These are phyloP conservation scores for Phoenix roebelenii DNA, from an alignment of 176 grass and related monocot genomes.

Conservation along the genomic window DNA sequence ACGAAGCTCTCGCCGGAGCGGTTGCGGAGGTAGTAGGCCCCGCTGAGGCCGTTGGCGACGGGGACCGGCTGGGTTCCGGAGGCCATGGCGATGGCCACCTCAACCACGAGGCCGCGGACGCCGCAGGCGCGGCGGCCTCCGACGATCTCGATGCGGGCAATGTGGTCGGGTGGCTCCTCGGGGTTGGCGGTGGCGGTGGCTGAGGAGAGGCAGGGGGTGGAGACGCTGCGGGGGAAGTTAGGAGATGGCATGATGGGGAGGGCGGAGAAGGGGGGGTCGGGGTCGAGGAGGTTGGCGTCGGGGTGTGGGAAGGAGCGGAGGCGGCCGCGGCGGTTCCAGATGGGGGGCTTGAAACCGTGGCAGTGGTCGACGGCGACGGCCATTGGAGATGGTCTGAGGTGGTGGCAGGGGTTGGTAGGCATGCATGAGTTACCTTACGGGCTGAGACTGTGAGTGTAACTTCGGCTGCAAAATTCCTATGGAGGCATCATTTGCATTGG, in stretches of 20 bases:
- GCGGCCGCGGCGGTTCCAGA: conserved; percentile 39
- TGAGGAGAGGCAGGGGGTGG: conserved; percentile 47
- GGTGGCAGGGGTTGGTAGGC: conserved; percentile 15
- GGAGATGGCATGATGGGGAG: conserved; percentile 30
- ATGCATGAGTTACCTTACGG: conserved; percentile 2
- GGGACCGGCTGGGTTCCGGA: conserved; percentile 42
- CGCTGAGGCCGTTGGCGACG: conserved; percentile 38
- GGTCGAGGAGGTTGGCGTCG: conserved; percentile 23
- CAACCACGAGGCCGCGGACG: conserved; percentile 55
- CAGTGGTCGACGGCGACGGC: conserved; percentile 44
- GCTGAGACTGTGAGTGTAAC: no score
- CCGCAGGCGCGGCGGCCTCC: conserved; percentile 31
- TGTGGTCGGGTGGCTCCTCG: conserved; percentile 10
- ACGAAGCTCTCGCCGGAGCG: conserved; percentile 49
- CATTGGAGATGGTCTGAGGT: conserved; percentile 25
- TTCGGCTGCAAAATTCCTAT: no score
- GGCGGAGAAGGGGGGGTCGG: conserved; percentile 3
- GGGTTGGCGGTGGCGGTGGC: conserved; percentile 1
- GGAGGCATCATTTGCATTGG: no score
- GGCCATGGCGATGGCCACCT: conserved; percentile 45
- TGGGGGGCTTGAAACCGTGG: conserved; percentile 41
- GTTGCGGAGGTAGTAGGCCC: conserved; percentile 48
- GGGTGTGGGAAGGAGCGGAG: conserved; percentile 54
- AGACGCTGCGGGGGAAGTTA: conserved; percentile 34
- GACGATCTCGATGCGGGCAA: conserved; percentile 47